Base-by-base conservation (phyloP, 2,329 filamentous ascomycete species). In the Lachnellula hyalina region DNA sequence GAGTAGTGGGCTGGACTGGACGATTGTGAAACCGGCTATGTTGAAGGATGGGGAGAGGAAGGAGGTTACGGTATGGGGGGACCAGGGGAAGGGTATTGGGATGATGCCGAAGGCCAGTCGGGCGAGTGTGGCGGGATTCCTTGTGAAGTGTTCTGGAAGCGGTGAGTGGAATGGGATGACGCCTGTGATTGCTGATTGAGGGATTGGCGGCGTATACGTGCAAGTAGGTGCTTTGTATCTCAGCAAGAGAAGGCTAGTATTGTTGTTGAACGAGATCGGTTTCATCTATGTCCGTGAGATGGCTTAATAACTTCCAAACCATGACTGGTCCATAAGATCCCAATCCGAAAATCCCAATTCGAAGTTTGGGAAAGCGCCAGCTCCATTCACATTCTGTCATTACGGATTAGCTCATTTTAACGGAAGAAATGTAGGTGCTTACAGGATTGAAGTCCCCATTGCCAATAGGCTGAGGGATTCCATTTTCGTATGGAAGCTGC, bases 121-220 rank as follows among this genome's bases (percentile, higher is more conserved):
- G 42, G 47, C 42, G 41, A 57, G 40, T 58, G 73, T 81, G 7
- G 77, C 75, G 8, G 62, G 56, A 15, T 81, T 75, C 63, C 60
- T 80, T 60, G 70, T 80, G 4, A 68, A 74, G 52, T 75, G 71
- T 2, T 70, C 70, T 0, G 74, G 75, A 64, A 69, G 60, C 38
- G 59, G 61, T 3, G 64, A 71, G 7, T 80, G 74, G 72, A 70
- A 76, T 60, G 66, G 71, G 7, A 71, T 52, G 38, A 70, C 75
- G 1, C 77, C 77, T 4, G 75, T 80, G 2, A 72, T 81, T 52
- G 70, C 73, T 14, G 77, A 77, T 56, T 74, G 61, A 63, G 7
- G 17, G 14, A 17, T 3, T 32, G 36, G n/a, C 14, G 36, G 36
- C 14, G 19, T 21, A 23, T 12, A 11, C 14, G 25, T 32, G 34